Percentiles rank a stretch among this genome's conserved stretches.
These are phyloP conservation scores for Colletotrichum sp. DNA, from an alignment of 2,329 filamentous ascomycete genomes.

Conservation along the genomic window DNA sequence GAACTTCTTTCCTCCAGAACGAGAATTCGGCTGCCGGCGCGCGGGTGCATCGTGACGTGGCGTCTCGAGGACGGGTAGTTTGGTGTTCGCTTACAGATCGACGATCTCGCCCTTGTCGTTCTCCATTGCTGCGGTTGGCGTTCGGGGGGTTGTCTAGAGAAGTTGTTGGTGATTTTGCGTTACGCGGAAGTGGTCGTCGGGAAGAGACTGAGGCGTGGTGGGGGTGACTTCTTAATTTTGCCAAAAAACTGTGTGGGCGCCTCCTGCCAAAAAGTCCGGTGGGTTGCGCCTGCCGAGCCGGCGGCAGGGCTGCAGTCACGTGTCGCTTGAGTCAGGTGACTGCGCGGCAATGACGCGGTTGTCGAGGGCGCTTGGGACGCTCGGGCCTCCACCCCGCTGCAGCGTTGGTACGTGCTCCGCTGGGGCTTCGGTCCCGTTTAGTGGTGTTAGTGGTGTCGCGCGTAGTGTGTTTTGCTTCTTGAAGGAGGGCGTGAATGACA, in stretches of 20 bases:
- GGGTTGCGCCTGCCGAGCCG: conserved; percentile 2
- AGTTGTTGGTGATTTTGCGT: conserved; percentile 30
- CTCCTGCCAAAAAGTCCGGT: conserved; percentile 22
- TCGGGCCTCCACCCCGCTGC: background rate
- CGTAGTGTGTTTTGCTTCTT: background rate
- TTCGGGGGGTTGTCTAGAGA: conserved; percentile 33
- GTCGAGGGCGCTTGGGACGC: background rate
- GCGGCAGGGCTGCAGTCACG: conserved; percentile 39
- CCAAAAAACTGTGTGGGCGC: conserved; percentile 26
- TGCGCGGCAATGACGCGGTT: conserved; percentile 34
- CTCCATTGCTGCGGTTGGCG: conserved; percentile 79
- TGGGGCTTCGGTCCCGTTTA: background rate
- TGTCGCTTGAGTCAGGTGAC: conserved; percentile 35
- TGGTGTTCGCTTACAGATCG: conserved; percentile 78
- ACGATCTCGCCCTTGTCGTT: conserved; percentile 99
- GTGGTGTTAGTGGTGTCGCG: background rate
- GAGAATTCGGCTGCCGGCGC: background rate
- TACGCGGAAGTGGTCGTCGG: conserved; percentile 18
- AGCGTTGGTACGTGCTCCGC: background rate
- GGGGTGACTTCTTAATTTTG: conserved; percentile 15
- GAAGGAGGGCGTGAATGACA: background rate
- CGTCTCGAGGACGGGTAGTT: background rate
- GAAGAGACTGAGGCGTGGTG: conserved; percentile 4
- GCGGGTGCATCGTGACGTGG: background rate
- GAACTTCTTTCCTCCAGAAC: background rate